Evolutionary conservation across 1,284 basidiomycete genomes (phyloP), one percentile per base, ranked within the genome.

Genomic region (Waitea zeae): DNA sequence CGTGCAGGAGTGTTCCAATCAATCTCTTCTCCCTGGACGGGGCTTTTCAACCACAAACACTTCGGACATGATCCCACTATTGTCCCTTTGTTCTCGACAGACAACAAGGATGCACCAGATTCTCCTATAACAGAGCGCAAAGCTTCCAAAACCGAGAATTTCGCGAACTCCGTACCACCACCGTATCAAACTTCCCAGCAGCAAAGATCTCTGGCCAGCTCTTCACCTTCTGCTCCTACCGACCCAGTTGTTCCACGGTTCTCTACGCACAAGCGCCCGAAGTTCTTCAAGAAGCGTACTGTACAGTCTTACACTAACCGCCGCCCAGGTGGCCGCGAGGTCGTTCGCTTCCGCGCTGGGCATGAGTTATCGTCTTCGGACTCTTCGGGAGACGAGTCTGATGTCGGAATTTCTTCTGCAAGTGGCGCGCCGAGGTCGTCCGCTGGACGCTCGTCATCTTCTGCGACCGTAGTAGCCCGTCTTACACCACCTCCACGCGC

Each of bases 1-100:
- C 52, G 59, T 18, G 52, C 56, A 3, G 61, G 61, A 0, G 47
- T 44, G 1, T 64, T 61, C 53, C 49, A 52, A 17, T 72, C 73
- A 4, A 46, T 62, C 9, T 48, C 51, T 2, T 62, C 67, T 0
- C 51, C 67, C 36, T 76, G 70, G 70, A 57, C 61, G 9, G 59
- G 60, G 20, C 39, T 67, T 15, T 61, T 74, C 11, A n/a, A n/a
- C n/a, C 43, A 37, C 33, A 30, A 30, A 15, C 6, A 7, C 9
- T 11, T 30, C 29, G 29, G 11, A 6, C 7, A 9, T 7, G 7
- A 26, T n/a, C 9, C 24, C 24, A n/a, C 7, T n/a, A 26, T n/a
- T n/a, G n/a, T 9, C 9, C 9, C 24, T 9, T 26, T 26, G 24
- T n/a, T 26, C 24, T 26, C 24, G 24, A 26, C 24, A n/a, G n/a